phyloP scores from a whole-genome alignment of 306 rosid genomes.

The Gleditsia sinensis region DNA sequence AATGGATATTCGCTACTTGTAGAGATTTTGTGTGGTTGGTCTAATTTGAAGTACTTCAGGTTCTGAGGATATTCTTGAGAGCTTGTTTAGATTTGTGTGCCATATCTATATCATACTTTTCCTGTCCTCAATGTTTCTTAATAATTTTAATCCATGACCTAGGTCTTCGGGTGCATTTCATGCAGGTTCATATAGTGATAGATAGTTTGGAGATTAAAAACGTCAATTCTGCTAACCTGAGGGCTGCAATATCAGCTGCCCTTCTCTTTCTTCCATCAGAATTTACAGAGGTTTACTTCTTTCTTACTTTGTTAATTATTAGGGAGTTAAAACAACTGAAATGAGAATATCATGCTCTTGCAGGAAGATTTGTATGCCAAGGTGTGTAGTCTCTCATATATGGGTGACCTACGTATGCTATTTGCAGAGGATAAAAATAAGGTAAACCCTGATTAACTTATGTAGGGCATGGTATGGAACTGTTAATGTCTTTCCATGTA shows the following conservation, averaged over 20 bases:
- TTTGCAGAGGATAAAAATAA: constrained; percentile 94
- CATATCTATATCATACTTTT: constrained; percentile 20
- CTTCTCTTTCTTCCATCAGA: constrained; percentile 86
- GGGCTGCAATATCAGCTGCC: constrained; percentile 85
- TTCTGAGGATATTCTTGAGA: background rate
- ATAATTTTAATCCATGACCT: background rate
- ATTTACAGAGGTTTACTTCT: constrained; percentile 71
- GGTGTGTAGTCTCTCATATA: constrained; percentile 88
- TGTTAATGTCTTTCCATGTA: constrained; percentile 12
- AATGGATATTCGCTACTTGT: background rate
- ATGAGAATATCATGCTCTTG: constrained; percentile 32
- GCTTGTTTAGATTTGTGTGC: background rate
- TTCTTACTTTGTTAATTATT: constrained; percentile 35
- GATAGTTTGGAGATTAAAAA: constrained; percentile 61
- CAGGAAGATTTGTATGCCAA: constrained; percentile 92
- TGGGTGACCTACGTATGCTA: constrained; percentile 89
- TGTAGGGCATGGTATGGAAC: constrained; percentile 23
- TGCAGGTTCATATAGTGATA: constrained; percentile 71
- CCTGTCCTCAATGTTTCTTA: constrained; percentile 10
- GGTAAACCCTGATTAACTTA: constrained; percentile 51
- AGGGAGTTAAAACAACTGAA: constrained; percentile 27
- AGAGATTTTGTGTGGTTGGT: background rate
- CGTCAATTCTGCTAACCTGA: constrained; percentile 68
- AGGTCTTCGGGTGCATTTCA: constrained; percentile 28
- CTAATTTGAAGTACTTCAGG: constrained; percentile 9